Evolutionary conservation across 768 basidiomycete genomes (phyloP).

Genomic region (Suillus brevipes): DNA sequence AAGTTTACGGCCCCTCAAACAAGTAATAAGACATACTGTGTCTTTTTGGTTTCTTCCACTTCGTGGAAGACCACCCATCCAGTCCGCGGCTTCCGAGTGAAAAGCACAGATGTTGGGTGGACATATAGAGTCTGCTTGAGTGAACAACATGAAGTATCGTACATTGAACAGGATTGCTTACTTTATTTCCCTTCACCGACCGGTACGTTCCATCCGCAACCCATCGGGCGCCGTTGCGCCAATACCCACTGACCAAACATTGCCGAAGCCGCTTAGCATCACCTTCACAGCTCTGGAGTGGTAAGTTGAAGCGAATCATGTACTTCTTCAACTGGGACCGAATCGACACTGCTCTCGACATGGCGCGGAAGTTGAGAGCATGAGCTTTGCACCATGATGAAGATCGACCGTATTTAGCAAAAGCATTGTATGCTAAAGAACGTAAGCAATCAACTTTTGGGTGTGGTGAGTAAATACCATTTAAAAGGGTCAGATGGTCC

Average conservation of each 20-base stretch:
- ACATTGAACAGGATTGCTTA: constrained; percentile 33
- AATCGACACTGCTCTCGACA: constrained; percentile 93
- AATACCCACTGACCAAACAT: constrained; percentile 91
- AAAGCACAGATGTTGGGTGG: constrained; percentile 92
- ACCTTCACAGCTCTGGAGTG: constrained; percentile 84
- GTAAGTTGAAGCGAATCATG: constrained; percentile 85
- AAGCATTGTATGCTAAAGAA: constrained; percentile 84
- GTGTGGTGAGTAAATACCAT: constrained; percentile 51
- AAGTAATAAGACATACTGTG: constrained; percentile 56
- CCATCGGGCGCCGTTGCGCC: constrained; percentile 92
- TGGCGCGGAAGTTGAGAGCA: constrained; percentile 88
- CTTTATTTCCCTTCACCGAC: constrained; percentile 83
- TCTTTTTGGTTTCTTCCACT: constrained; percentile 94
- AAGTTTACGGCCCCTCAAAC: constrained; percentile 12
- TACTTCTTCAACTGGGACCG: constrained; percentile 95
- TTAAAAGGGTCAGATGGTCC: constrained; percentile 94
- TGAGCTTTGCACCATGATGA: constrained; percentile 93
- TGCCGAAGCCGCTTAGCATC: constrained; percentile 80
- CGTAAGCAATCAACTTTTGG: constrained; percentile 1
- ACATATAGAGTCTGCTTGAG: constrained; percentile 71
- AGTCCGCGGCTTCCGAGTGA: constrained; percentile 86
- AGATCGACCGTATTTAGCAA: constrained; percentile 77
- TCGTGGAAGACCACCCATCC: constrained; percentile 97
- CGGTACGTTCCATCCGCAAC: constrained; percentile 91
- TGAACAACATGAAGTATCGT: constrained; percentile 1